Percentiles rank a stretch among this genome's conserved stretches.
Conservation (phyloP, 768 basidiomycete species). For the Gautieria morchelliformis region DNA sequence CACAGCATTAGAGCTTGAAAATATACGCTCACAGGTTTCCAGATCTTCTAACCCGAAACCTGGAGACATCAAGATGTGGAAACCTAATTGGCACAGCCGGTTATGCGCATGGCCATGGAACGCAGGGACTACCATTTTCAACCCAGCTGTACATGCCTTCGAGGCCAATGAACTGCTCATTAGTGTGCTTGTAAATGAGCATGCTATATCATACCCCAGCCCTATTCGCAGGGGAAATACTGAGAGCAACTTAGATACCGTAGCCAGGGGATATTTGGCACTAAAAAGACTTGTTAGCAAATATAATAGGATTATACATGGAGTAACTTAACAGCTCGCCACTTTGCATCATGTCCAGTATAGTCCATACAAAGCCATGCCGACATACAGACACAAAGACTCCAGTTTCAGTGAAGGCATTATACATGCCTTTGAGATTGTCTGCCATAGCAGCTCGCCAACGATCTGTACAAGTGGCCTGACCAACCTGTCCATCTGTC, state of each 20-base stretch:
- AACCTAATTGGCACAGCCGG: constrained; percentile 21
- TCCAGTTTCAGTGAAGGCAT: constrained; percentile 26
- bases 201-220: constrained; percentile 18
- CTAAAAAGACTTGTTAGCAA: constrained; percentile 10
- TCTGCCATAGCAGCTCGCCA: background rate
- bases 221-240: constrained; percentile 10
- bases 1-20: too few relatives aligned
- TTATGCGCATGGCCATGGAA: constrained; percentile 18
- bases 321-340: constrained; percentile 28
- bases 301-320: background rate
- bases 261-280: constrained; percentile 21
- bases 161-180: constrained; percentile 12
- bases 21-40: too few relatives aligned
- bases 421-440: constrained; percentile 20
- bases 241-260: constrained; percentile 16
- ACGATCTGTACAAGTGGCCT: background rate
- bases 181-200: constrained; percentile 17
- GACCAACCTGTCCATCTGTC: background rate
- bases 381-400: too few relatives aligned
- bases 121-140: too few relatives aligned
- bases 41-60: constrained; percentile 30
- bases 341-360: constrained; percentile 25
- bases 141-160: constrained; percentile 1
- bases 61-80: constrained; percentile 21
- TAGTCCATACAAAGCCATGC: constrained; percentile 23